These are phyloP conservation scores for Eremothecium sinecaudum DNA, from an alignment of 1,139 yeast genomes.

Conservation along the genomic window DNA sequence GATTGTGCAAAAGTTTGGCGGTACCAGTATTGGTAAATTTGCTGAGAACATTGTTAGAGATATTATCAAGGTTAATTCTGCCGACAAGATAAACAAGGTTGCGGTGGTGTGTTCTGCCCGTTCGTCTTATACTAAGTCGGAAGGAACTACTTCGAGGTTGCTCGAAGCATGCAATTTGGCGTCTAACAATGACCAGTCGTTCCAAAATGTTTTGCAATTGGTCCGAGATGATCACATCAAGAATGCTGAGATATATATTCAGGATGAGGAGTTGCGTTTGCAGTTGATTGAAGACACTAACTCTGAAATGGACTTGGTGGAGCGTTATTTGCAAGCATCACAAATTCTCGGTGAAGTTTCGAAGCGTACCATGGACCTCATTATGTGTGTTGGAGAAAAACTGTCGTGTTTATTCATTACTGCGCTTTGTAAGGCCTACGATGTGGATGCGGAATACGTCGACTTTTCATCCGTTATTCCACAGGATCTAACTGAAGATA, in stretches of 20 bases:
- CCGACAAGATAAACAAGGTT: slow-evolving; percentile 46
- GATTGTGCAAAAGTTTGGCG: slow-evolving; percentile 94
- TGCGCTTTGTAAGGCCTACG: slow-evolving; percentile 71
- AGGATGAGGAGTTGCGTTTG: slow-evolving; percentile 36
- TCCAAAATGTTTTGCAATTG: slow-evolving; percentile 43
- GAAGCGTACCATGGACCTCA: slow-evolving; percentile 76
- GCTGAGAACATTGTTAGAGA: slow-evolving; percentile 76
- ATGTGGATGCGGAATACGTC: slow-evolving; percentile 64
- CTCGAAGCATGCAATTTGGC: slow-evolving; percentile 75
- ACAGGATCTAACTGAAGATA: slow-evolving; percentile 42
- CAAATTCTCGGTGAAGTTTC: slow-evolving; percentile 87
- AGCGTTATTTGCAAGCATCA: slow-evolving; percentile 71
- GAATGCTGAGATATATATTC: slow-evolving; percentile 56
- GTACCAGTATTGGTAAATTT: slow-evolving; percentile 96
- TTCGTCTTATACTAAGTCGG: slow-evolving; percentile 80
- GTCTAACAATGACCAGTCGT: slow-evolving; percentile 40
- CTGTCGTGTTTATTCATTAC: slow-evolving; percentile 84
- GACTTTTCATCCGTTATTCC: slow-evolving; percentile 71
- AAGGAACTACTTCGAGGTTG: slow-evolving; percentile 87
- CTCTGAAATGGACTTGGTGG: slow-evolving; percentile 57
- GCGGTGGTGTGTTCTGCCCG: slow-evolving; percentile 96
- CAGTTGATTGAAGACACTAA: slow-evolving; percentile 49
- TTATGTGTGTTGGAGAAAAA: slow-evolving; percentile 92
- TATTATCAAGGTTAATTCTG: slow-evolving; percentile 59
- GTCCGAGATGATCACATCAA: slow-evolving; percentile 69